Conservation (phyloP, 2,329 filamentous ascomycete genomes). For the Onygena corvina region DNA sequence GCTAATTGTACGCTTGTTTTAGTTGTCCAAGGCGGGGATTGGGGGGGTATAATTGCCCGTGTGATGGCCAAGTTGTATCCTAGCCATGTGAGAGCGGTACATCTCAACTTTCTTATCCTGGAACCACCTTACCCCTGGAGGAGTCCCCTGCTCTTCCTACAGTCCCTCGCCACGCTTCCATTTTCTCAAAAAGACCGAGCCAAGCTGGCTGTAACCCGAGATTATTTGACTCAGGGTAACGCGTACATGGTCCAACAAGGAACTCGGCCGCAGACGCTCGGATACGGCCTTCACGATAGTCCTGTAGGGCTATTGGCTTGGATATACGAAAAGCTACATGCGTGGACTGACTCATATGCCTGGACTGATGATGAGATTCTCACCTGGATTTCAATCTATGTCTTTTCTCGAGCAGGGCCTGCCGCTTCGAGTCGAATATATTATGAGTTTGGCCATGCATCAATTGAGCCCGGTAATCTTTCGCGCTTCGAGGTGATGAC, state of each 20-base stretch:
- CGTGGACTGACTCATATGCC: conserved; percentile 60
- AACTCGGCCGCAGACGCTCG: conserved; percentile 62
- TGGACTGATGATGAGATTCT: conserved; percentile 68
- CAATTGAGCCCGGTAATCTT: conserved; percentile 27
- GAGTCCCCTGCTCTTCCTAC: conserved; percentile 44
- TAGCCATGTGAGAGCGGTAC: conserved; percentile 44
- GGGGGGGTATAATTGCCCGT: conserved; percentile 54
- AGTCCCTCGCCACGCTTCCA: conserved; percentile 21
- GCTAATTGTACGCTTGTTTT: background rate
- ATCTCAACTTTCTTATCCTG: conserved; percentile 48
- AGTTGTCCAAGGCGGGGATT: conserved; percentile 54
- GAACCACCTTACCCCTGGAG: conserved; percentile 39
- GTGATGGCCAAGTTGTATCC: conserved; percentile 50
- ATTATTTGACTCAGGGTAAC: conserved; percentile 16
- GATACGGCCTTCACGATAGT: conserved; percentile 56
- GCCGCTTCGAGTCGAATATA: conserved; percentile 59
- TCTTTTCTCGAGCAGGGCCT: conserved; percentile 57
- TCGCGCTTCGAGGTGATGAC: conserved; percentile 22
- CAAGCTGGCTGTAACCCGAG: conserved; percentile 17
- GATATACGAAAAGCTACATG: conserved; percentile 70
- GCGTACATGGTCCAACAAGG: conserved; percentile 47
- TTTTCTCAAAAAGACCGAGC: conserved; percentile 21
- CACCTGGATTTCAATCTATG: conserved; percentile 63
- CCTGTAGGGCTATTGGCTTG: conserved; percentile 61
- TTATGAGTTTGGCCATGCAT: conserved; percentile 44